These are phyloP conservation scores for Flaveria floridana DNA, from an alignment of 140 eudicot species.

Conservation along the genomic window DNA sequence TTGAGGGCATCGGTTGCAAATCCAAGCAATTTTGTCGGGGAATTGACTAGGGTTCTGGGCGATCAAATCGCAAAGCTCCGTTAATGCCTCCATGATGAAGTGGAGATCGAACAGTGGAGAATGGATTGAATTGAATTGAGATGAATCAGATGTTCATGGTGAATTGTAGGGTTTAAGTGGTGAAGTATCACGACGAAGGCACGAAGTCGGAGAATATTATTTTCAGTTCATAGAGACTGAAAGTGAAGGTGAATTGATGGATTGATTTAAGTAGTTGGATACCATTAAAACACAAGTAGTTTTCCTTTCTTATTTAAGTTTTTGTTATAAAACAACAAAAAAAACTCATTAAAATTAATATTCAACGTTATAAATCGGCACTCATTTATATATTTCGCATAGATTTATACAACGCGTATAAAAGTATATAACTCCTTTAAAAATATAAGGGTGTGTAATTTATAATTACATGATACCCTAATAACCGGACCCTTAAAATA, in stretches of 20 bases:
- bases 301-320: neutral
- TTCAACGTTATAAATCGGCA: no score
- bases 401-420: no score
- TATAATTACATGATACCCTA: no score
- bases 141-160: constrained; percentile 25
- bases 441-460: no score
- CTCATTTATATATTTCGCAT: no score
- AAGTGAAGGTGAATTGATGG: constrained; percentile 1
- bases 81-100: constrained; percentile 64
- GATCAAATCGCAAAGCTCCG: constrained; percentile 84
- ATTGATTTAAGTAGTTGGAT: neutral
- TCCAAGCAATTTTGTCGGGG: constrained; percentile 73
- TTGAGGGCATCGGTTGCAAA: constrained; percentile 79
- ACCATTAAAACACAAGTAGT: neutral
- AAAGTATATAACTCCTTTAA: no score
- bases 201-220: constrained; percentile 19
- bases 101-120: neutral
- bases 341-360: no score
- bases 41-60: constrained; percentile 63
- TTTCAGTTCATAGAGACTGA: constrained; percentile 1
- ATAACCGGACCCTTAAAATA: no score
- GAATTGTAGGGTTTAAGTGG: constrained; percentile 25
- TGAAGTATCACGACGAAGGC: neutral
- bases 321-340: neutral
- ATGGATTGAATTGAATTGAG: neutral